phyloP scores from a whole-genome alignment of 768 basidiomycete genomes.

The Pleurotus ostreatus region DNA sequence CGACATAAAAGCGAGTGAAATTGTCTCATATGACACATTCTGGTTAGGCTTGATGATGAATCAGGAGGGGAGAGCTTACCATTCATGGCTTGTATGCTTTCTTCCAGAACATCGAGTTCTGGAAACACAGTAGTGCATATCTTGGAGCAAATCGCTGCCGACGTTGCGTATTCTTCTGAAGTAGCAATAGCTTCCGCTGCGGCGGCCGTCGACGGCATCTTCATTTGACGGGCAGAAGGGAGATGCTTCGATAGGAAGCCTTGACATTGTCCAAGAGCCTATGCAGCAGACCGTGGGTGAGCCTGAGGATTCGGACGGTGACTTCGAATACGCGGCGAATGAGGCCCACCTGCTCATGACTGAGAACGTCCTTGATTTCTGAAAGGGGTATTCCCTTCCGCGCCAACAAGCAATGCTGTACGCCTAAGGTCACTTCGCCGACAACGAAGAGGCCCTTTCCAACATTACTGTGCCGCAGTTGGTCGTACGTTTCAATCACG shows the following conservation, averaged over 20 bases:
- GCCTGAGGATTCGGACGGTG: background rate
- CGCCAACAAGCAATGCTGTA: slow-evolving; percentile 70
- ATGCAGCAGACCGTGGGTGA: background rate
- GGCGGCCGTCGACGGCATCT: slow-evolving; percentile 67
- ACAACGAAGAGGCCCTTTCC: slow-evolving; percentile 40
- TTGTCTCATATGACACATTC: slow-evolving; percentile 40
- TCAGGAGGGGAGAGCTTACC: slow-evolving; percentile 26
- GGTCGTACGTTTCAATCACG: slow-evolving; percentile 73
- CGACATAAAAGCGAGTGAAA: slow-evolving; percentile 65
- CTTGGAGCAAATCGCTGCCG: slow-evolving; percentile 74
- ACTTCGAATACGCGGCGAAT: background rate
- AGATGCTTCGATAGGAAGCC: slow-evolving; percentile 51
- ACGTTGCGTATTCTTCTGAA: slow-evolving; percentile 31
- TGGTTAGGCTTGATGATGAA: background rate
- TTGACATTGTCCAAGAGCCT: slow-evolving; percentile 82
- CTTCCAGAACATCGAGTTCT: slow-evolving; percentile 55
- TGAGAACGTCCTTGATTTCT: slow-evolving; percentile 57
- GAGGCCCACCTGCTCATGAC: slow-evolving; percentile 70
- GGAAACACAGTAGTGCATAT: slow-evolving; percentile 57
- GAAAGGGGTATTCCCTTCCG: slow-evolving; percentile 50
- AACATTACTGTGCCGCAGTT: slow-evolving; percentile 42
- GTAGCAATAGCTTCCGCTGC: slow-evolving; percentile 51
- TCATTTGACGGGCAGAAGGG: slow-evolving; percentile 47
- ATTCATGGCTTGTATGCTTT: slow-evolving; percentile 61
- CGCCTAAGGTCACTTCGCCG: slow-evolving; percentile 54